These are phyloP conservation scores for Groenewaldozyma tartarivorans DNA, from an alignment of 805 yeast genomes.

Conservation along the genomic window DNA sequence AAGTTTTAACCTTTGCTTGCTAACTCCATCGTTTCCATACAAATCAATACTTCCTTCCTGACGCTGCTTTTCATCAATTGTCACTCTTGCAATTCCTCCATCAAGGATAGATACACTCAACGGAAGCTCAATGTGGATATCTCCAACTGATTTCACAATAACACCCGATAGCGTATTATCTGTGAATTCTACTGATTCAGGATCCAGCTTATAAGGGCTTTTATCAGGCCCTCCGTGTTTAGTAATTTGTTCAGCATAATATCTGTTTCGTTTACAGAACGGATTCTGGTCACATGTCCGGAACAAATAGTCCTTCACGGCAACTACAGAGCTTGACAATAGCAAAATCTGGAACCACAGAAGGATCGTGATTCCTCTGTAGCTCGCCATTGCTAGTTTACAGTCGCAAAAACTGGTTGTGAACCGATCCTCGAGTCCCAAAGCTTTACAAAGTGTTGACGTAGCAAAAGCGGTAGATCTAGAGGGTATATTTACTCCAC, in stretches of 20 bases:
- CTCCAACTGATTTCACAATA: slow-evolving; percentile 27
- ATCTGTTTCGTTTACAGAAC: slow-evolving; percentile 72
- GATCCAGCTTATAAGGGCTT: slow-evolving; percentile 31
- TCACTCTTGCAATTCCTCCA: slow-evolving; percentile 49
- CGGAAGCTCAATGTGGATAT: slow-evolving; percentile 35
- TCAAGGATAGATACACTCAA: slow-evolving; percentile 47
- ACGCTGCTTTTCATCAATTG: slow-evolving; percentile 56
- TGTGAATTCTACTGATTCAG: slow-evolving; percentile 21
- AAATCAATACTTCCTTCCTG: slow-evolving; percentile 18
- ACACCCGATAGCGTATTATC: slow-evolving; percentile 19
- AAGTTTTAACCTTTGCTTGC: slow-evolving; percentile 15
- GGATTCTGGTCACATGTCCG: slow-evolving; percentile 74
- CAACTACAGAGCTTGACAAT: slow-evolving; percentile 4
- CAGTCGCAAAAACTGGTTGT: neutral
- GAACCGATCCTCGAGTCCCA: neutral
- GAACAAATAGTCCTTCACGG: slow-evolving; percentile 30
- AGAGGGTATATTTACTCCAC: no score
- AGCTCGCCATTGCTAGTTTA: neutral
- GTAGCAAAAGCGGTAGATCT: no score
- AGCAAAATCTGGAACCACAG: neutral
- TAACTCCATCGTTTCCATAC: slow-evolving; percentile 25
- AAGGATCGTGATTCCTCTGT: neutral
- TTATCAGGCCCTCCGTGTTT: slow-evolving; percentile 9
- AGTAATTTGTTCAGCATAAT: slow-evolving; percentile 41
- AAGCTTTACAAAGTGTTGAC: neutral